These are phyloP conservation scores for Tetracladium setigerum DNA, from an alignment of 495 filamentous ascomycete genomes.

Conservation along the genomic window DNA sequence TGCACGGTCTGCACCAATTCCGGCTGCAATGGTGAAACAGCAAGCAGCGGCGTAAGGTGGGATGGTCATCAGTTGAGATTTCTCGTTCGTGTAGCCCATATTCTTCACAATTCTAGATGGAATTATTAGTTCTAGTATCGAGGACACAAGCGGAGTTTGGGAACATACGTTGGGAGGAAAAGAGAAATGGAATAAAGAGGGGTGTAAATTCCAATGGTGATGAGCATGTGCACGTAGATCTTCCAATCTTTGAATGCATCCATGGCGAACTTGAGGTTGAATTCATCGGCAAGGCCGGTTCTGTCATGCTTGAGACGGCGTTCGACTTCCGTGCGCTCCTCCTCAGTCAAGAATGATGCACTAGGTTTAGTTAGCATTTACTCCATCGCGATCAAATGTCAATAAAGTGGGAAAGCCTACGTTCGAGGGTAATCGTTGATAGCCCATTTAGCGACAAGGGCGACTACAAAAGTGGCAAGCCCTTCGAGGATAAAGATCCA, in stretches of 20 bases:
- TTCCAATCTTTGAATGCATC: constrained; percentile 58
- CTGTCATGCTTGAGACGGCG: constrained; percentile 43
- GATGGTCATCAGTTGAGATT: constrained; percentile 62
- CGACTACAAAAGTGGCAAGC: constrained; percentile 27
- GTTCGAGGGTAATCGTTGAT: constrained; percentile 53
- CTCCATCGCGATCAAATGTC: constrained; percentile 4
- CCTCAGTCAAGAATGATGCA: constrained; percentile 40
- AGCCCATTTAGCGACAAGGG: constrained; percentile 39
- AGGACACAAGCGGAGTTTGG: too few relatives aligned
- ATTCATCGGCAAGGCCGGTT: constrained; percentile 64
- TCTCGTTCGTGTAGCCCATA: constrained; percentile 53
- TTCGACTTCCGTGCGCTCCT: constrained; percentile 41
- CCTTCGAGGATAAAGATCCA: constrained; percentile 70
- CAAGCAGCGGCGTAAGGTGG: constrained; percentile 61
- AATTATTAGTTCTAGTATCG: not conserved
- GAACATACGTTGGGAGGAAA: constrained; percentile 49
- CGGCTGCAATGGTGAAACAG: constrained; percentile 43
- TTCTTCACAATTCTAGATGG: constrained; percentile 46
- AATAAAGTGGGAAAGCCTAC: constrained; percentile 48
- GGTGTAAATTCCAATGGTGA: constrained; percentile 42
- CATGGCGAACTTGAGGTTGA: constrained; percentile 62
- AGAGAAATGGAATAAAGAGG: constrained; percentile 63
- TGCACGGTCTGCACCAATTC: constrained; percentile 47
- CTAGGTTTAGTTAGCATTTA: not conserved
- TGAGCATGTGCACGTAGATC: constrained; percentile 39